A percentile compares a stretch with the other conserved stretches of the same genome.
Evolutionary conservation across 225 moss, liverwort and hornwort species (phyloP).

Genomic region (Rhytidiadelphus loreus): DNA sequence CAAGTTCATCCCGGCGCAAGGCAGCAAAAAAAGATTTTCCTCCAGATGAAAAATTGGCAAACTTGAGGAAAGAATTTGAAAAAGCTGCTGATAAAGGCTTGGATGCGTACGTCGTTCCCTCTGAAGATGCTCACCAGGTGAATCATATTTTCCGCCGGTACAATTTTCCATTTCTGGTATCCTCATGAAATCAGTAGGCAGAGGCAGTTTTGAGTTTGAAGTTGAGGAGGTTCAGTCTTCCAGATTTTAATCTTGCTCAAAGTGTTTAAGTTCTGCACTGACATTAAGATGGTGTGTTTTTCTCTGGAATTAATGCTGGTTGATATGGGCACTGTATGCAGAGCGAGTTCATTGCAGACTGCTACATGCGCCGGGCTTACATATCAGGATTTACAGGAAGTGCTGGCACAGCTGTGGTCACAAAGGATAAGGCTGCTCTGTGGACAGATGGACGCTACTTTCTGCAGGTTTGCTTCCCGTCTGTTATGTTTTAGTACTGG

Average conservation of each 20-base stretch:
- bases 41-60: conserved; percentile 54
- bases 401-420: conserved; percentile 87
- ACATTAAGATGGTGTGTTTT: neutral
- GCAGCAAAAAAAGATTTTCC: conserved; percentile 28
- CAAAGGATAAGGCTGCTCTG: conserved; percentile 82
- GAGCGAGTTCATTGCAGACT: conserved; percentile 96
- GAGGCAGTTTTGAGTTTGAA: neutral
- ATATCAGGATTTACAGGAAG: conserved; percentile 97
- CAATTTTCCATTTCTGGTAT: neutral
- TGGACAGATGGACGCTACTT: conserved; percentile 99
- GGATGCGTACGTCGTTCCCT: conserved; percentile 89
- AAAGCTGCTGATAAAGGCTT: conserved; percentile 32
- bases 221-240: neutral
- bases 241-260: neutral
- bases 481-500: neutral
- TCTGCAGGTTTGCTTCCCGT: conserved; percentile 51
- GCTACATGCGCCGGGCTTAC: conserved; percentile 85
- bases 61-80: conserved; percentile 49
- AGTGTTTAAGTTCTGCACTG: neutral
- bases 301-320: neutral
- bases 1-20: conserved; percentile 68
- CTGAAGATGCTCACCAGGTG: conserved; percentile 99
- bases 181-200: neutral
- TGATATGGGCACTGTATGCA: conserved; percentile 34
- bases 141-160: neutral